Conservation (phyloP, 345 rosid genomes). For the Boechera divaricarpa region DNA sequence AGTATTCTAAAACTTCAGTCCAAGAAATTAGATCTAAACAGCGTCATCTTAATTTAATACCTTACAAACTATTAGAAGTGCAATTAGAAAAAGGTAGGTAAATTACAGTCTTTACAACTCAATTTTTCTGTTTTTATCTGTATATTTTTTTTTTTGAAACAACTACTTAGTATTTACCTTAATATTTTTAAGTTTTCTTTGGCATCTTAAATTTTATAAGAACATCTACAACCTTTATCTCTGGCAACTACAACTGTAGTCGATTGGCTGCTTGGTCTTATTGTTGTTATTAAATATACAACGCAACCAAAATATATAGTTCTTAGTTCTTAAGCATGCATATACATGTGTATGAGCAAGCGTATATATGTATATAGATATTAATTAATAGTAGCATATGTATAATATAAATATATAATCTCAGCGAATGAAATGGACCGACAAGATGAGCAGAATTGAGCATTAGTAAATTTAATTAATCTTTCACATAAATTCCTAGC, state of each 20-base stretch:
- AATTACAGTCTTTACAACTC: background rate
- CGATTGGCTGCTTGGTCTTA: background rate
- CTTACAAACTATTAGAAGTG: background rate
- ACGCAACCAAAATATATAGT: background rate
- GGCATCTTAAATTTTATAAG: background rate
- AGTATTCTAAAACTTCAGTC: background rate
- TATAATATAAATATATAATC: background rate
- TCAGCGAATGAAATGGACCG: constrained; percentile 41
- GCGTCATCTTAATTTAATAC: constrained; percentile 1
- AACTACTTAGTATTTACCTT: background rate
- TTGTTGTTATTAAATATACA: background rate
- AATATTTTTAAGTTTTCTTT: background rate
- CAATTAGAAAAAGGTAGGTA: background rate
- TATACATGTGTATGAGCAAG: background rate
- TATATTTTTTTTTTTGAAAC: background rate
- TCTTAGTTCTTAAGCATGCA: constrained; percentile 10
- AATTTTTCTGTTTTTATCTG: no score
- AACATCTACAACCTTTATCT: background rate
- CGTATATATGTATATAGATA: background rate
- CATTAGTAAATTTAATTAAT: constrained; percentile 24
- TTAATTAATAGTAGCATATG: background rate
- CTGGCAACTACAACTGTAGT: background rate
- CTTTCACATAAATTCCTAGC: constrained; percentile 45
- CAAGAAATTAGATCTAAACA: constrained; percentile 23
- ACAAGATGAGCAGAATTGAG: constrained; percentile 32